Evolutionary conservation across 768 basidiomycete genomes (phyloP).

Genomic region (Albatrellus ellisii): DNA sequence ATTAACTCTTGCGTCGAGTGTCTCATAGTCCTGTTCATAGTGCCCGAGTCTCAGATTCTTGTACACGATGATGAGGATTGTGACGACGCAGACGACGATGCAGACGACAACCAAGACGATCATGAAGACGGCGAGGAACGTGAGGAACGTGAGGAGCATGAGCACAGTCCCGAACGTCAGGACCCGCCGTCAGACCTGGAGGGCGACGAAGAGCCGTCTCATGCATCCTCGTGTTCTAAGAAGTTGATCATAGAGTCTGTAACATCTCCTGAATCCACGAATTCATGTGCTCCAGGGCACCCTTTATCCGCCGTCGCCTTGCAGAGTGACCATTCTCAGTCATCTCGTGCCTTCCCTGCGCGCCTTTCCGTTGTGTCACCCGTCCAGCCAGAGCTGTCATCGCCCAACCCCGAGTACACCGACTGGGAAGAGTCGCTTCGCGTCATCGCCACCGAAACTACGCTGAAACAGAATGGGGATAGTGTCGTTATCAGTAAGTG

Average conservation of each 20-base stretch:
- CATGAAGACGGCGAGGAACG: constrained; percentile 25
- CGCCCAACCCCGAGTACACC: constrained; percentile 13
- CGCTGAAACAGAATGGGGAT: constrained; percentile 37
- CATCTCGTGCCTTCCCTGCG: constrained; percentile 44
- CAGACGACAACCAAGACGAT: constrained; percentile 29
- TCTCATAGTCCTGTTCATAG: constrained; percentile 21
- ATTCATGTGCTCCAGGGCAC: constrained; percentile 33
- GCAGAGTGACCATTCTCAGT: constrained; percentile 31
- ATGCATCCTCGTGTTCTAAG: constrained; percentile 44
- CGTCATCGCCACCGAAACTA: constrained; percentile 16
- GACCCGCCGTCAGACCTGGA: too few species aligned
- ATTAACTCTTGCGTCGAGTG: neutral
- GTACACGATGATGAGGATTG: constrained; percentile 43
- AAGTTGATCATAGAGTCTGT: constrained; percentile 53
- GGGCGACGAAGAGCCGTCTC: constrained; percentile 34
- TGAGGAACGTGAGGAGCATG: too few species aligned
- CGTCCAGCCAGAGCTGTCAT: constrained; percentile 38
- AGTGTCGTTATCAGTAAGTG: constrained; percentile 35
- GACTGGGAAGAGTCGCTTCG: constrained; percentile 20
- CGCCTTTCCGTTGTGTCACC: constrained; percentile 52
- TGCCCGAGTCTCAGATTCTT: constrained; percentile 52
- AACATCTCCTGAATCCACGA: constrained; percentile 37
- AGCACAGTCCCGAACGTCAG: too few species aligned
- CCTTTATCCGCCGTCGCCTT: constrained; percentile 34
- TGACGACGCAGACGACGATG: constrained; percentile 41